Base-by-base conservation (phyloP, 768 basidiomycete species). In the Mrakia blollopis region DNA sequence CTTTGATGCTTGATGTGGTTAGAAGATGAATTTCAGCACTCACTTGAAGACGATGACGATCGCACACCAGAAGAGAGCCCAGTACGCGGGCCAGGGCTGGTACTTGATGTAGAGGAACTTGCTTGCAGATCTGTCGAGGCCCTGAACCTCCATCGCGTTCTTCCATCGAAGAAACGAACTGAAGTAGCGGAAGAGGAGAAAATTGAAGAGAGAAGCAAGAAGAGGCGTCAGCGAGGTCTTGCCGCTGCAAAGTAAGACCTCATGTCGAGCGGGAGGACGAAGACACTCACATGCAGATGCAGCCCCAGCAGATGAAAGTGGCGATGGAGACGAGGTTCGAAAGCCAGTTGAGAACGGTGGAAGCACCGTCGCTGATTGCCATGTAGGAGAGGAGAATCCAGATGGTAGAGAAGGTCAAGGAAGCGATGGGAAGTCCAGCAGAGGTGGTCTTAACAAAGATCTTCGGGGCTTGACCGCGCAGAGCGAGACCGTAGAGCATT, bases 271-370 rank as follows among this genome's bases (percentile, higher is more conserved):
- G n/a, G n/a, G n/a, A n/a, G n/a, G n/a, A n/a, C n/a, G n/a, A 68
- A 23, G 70, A 28, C 52, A 76, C 70, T 16, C 68, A 57, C 35
- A 72, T 6, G 71, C 70, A 72, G 41, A 77, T 77, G 32, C 50
- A 32, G 25, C 10, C 3, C 76, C 76, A 77, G 30, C 30, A 23
- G 47, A 77, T 72, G 76, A 72, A 77, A 28, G 76, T 39, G 5
- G 87, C 89, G 47, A 89, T 88, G 16, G 90, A 88, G 4, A 87
- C 85, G 76, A 79, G 30, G 75, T 70, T 75, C n/a, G 18, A 69
- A n/a, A 81, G 83, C 81, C 80, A 89, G 86, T 85, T 85, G 85
- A 90, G 90, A 11, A 91, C 85, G 11, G 85, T 89, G 89, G 92
- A 89, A 84, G 63, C 44, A 16, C 74, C 74, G 7, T 75, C 52